Percentiles rank a stretch among this genome's conserved stretches.
Conservation (phyloP, 2,329 filamentous ascomycete genomes). For the Rhynchosporium agropyri region DNA sequence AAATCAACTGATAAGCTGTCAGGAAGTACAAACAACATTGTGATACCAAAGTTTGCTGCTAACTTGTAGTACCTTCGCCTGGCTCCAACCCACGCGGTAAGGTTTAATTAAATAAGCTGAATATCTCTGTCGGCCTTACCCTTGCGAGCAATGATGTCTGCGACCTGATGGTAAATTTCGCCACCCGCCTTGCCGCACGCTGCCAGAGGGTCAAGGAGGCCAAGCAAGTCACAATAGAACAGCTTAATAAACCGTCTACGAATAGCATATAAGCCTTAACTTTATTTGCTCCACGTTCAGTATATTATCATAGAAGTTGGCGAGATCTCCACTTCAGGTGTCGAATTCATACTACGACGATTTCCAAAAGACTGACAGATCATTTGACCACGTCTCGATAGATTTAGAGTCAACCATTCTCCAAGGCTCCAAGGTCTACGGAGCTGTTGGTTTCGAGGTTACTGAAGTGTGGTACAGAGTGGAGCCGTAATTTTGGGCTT, state of each 20-base stretch:
- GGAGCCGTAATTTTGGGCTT: background rate
- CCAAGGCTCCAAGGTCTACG: background rate
- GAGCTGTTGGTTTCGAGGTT: background rate
- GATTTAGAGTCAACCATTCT: background rate
- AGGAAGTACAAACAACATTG: no score
- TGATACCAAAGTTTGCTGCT: slow-evolving; percentile 20
- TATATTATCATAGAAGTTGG: background rate
- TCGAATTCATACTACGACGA: background rate
- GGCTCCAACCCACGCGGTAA: slow-evolving; percentile 10
- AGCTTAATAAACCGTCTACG: background rate
- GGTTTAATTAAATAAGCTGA: background rate
- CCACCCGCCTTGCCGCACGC: background rate
- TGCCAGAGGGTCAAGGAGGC: background rate
- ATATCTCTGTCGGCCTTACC: background rate
- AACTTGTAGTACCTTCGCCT: slow-evolving; percentile 25
- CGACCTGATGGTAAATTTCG: background rate
- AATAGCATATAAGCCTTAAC: background rate
- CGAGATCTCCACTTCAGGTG: background rate
- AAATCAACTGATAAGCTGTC: slow-evolving; percentile 23
- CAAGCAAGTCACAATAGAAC: slow-evolving; percentile 1
- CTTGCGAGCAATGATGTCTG: slow-evolving; percentile 1
- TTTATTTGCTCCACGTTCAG: slow-evolving; percentile 1
- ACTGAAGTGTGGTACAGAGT: background rate
- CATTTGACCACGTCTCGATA: background rate
- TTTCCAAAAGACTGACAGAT: background rate